A percentile compares a stretch with the other conserved stretches of the same genome.
phyloP scores from a whole-genome alignment of 2,329 filamentous ascomycete genomes.

The Pseudopyricularia javanii region DNA sequence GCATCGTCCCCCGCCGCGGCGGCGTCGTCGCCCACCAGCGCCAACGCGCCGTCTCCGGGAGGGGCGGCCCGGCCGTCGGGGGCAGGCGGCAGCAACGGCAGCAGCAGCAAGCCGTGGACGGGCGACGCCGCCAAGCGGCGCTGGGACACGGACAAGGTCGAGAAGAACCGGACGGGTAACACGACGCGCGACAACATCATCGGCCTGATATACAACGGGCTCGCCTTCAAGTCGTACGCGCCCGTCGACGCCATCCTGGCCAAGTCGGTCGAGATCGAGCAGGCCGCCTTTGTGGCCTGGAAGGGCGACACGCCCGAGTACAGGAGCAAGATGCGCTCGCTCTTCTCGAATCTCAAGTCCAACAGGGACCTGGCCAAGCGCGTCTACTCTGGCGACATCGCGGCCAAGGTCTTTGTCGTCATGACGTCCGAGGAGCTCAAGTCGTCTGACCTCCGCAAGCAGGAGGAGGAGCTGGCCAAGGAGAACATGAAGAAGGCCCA shows the following conservation, averaged over 20 bases:
- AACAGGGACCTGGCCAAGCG: conserved; percentile 66
- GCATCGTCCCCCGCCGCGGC: conserved; percentile 7
- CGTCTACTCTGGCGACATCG: conserved; percentile 64
- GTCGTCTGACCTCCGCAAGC: conserved; percentile 65
- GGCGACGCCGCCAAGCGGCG: conserved; percentile 69
- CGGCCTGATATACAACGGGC: conserved; percentile 85
- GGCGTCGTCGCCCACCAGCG: conserved; percentile 23
- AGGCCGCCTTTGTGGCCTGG: conserved; percentile 58
- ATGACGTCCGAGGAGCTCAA: conserved; percentile 91
- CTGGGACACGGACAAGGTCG: conserved; percentile 69
- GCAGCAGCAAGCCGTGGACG: conserved; percentile 36
- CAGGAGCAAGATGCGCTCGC: conserved; percentile 76
- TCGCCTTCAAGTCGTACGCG: conserved; percentile 60
- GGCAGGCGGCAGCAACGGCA: conserved; percentile 8
- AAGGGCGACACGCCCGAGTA: conserved; percentile 66
- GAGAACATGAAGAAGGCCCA: conserved; percentile 98
- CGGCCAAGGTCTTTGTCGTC: conserved; percentile 60
- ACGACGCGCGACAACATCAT: conserved; percentile 71
- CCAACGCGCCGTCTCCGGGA: conserved; percentile 37
- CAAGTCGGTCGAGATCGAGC: conserved; percentile 70
- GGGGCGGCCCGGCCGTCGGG: conserved; percentile 41
- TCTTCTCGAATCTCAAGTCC: conserved; percentile 89
- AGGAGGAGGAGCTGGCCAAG: conserved; percentile 65
- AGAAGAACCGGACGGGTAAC: conserved; percentile 63
- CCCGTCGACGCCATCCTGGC: conserved; percentile 60